A percentile compares a stretch with the other conserved stretches of the same genome.
phyloP scores from a whole-genome alignment of 2,329 filamentous ascomycete genomes.

The Tolypocladium pustulatum region DNA sequence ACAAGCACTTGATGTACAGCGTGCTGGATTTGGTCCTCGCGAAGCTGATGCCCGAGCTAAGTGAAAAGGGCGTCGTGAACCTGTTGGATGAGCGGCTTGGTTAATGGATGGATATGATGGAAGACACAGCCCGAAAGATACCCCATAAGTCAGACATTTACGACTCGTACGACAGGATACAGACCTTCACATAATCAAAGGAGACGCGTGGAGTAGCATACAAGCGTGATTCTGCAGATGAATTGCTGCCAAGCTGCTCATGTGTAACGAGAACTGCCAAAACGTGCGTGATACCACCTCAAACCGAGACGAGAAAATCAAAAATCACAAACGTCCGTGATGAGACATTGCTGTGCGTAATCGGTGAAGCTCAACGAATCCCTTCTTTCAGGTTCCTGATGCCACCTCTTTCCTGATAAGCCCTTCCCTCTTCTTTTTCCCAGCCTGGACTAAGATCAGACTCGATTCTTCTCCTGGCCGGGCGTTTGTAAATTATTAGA shows the following conservation, averaged over 20 bases:
- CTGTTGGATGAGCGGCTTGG: slow-evolving; percentile 63
- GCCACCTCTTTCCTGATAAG: background rate
- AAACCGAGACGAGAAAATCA: background rate
- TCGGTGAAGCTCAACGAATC: background rate
- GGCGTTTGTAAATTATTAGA: background rate
- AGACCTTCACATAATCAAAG: background rate
- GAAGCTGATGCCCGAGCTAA: slow-evolving; percentile 74
- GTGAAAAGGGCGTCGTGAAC: slow-evolving; percentile 58
- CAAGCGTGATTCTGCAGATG: background rate
- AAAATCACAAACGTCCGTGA: background rate
- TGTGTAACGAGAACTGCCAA: background rate
- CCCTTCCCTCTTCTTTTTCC: background rate
- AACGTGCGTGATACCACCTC: background rate
- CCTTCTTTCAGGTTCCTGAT: background rate
- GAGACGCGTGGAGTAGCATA: background rate
- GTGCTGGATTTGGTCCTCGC: slow-evolving; percentile 75
- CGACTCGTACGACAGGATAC: background rate
- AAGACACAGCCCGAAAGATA: background rate
- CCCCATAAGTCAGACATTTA: background rate
- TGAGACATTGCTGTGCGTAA: too few relatives aligned
- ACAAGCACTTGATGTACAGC: slow-evolving; percentile 81
- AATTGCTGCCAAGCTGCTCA: background rate
- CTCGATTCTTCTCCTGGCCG: background rate
- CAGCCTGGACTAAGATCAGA: background rate
- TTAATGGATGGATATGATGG: slow-evolving; percentile 1